These are phyloP conservation scores for Coemansia sp. DNA, from an alignment of 192 early-diverging fungal genomes.

Conservation along the genomic window DNA sequence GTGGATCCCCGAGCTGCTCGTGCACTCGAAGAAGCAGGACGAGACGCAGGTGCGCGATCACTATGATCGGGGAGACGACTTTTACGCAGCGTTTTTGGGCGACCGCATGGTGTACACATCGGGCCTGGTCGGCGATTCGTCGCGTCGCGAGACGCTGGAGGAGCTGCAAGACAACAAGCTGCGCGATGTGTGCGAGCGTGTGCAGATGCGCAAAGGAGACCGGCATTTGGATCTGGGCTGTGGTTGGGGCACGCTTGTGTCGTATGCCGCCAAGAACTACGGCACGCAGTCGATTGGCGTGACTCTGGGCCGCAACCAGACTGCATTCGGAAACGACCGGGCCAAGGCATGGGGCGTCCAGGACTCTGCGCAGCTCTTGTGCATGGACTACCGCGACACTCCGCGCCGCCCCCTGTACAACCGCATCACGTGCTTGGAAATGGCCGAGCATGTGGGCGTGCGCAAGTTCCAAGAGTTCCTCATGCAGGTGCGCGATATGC, in stretches of 20 bases:
- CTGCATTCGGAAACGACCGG: conserved; percentile 81
- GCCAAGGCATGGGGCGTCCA: conserved; percentile 80
- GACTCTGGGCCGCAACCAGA: conserved; percentile 91
- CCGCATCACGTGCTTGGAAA: conserved; percentile 97
- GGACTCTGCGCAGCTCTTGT: conserved; percentile 74
- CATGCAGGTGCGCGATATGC: conserved; percentile 86
- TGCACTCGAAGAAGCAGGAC: conserved; percentile 97
- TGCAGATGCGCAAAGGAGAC: conserved; percentile 82
- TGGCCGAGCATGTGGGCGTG: conserved; percentile 99
- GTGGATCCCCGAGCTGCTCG: conserved; percentile 96
- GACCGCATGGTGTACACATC: conserved; percentile 96
- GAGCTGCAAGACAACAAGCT: conserved; percentile 96
- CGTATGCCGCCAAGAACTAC: conserved; percentile 87
- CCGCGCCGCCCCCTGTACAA: conserved; percentile 83
- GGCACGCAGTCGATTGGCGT: conserved; percentile 89
- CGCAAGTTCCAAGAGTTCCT: conserved; percentile 89
- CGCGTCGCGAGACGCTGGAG: conserved; percentile 81
- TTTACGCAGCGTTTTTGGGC: conserved; percentile 93
- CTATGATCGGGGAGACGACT: conserved; percentile 99
- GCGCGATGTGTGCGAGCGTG: conserved; percentile 81
- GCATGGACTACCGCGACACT: conserved; percentile 99
- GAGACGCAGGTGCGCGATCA: conserved; percentile 97
- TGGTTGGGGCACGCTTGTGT: conserved; percentile 94
- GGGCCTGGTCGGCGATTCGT: conserved; percentile 79
- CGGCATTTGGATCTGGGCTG: conserved; percentile 96